Evolutionary conservation across 257 asterid species (phyloP).

Genomic region (Lycium ferocissimum): DNA sequence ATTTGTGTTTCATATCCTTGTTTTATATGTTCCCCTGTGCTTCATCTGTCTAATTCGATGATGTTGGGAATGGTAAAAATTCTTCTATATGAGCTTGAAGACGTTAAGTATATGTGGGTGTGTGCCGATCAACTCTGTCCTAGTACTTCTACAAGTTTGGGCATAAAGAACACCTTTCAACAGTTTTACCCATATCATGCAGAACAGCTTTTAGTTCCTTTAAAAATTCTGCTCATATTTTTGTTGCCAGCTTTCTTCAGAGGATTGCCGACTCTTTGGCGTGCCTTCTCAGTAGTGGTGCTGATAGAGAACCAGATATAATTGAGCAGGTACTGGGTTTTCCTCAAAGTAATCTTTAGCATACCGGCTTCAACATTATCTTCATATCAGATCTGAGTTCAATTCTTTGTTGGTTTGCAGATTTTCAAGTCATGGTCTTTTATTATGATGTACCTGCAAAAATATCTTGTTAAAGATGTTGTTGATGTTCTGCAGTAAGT

Average conservation of each 20-base stretch:
- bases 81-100: conserved; percentile 21
- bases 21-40: conserved; percentile 20
- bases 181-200: conserved; percentile 11
- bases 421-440: conserved; percentile 87
- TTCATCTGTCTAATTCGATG: neutral
- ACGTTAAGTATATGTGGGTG: neutral
- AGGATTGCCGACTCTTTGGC: conserved; percentile 61
- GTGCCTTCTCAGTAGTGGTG: conserved; percentile 44
- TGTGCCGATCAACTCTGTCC: neutral
- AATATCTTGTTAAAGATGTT: conserved; percentile 68
- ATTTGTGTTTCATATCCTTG: neutral
- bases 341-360: neutral
- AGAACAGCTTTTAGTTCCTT: conserved; percentile 12
- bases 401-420: conserved; percentile 50
- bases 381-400: conserved; percentile 15
- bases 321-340: conserved; percentile 72
- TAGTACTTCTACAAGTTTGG: conserved; percentile 12
- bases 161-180: conserved; percentile 7
- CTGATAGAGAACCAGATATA: conserved; percentile 70
- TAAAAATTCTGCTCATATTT: conserved; percentile 25
- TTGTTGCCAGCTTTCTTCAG: conserved; percentile 70
- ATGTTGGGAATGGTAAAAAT: neutral
- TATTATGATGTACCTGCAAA: conserved; percentile 80
- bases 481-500: conserved; percentile 69
- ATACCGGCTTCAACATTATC: neutral